These are phyloP conservation scores for Ascodesmis nigricans DNA, from an alignment of 495 filamentous ascomycete genomes.

Conservation along the genomic window DNA sequence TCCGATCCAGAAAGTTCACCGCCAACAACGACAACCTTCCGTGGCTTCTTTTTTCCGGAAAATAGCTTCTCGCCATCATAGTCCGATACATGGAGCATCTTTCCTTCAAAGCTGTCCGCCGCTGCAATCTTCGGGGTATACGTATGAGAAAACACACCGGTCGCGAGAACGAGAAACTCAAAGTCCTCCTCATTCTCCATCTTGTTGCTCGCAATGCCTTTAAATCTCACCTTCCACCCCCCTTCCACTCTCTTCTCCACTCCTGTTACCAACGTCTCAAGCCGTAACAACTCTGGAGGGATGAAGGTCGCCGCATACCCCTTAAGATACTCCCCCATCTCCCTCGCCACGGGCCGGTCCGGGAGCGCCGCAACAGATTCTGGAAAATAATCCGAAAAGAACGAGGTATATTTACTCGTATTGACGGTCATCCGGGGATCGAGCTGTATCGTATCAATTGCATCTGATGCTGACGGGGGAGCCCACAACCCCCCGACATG, in stretches of 20 bases:
- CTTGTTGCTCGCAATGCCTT: constrained; percentile 10
- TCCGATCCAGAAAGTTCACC: constrained; percentile 71
- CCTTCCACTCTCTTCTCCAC: constrained; percentile 23
- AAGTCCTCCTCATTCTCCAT: constrained; percentile 28
- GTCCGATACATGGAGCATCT: constrained; percentile 10
- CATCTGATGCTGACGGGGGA: constrained; percentile 25
- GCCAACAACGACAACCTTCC: constrained; percentile 57
- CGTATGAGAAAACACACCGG: constrained; percentile 51
- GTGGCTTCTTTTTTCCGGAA: constrained; percentile 19
- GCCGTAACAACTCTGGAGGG: constrained; percentile 22
- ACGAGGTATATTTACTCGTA: constrained; percentile 52
- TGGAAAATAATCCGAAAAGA: constrained; percentile 46
- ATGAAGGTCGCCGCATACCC: constrained; percentile 39
- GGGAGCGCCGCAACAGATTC: constrained; percentile 37
- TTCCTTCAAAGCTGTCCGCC: constrained; percentile 36
- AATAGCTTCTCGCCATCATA: constrained; percentile 23
- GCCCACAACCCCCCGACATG: constrained; percentile 64
- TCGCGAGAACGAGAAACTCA: constrained; percentile 51
- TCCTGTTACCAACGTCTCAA: constrained; percentile 30
- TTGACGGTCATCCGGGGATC: constrained; percentile 57
- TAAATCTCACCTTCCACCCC: constrained; percentile 32
- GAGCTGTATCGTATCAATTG: constrained; percentile 24
- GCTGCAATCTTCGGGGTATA: constrained; percentile 30
- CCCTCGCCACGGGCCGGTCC: constrained; percentile 49
- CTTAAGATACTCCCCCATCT: constrained; percentile 53